Evolutionary conservation across 192 early-diverging fungal genomes (phyloP).

Genomic region (Backusella psychrophila): DNA sequence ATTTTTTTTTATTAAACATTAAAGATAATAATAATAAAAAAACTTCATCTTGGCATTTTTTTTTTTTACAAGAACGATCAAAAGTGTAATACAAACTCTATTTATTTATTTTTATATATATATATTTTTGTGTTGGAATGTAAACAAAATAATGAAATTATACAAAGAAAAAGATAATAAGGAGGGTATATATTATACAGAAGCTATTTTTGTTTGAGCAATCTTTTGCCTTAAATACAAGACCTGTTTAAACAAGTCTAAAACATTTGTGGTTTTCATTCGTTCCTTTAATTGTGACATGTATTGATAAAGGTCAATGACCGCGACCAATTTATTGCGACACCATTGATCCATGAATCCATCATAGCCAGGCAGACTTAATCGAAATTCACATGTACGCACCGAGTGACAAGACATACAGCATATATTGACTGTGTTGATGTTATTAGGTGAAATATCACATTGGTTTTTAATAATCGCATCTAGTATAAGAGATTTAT

Average conservation of each 20-base stretch:
- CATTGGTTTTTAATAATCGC: background rate
- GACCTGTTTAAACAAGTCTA: background rate
- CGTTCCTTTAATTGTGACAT: constrained; percentile 2
- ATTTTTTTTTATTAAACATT: background rate
- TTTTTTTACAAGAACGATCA: background rate
- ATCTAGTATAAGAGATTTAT: background rate
- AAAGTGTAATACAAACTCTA: background rate
- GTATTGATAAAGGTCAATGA: background rate
- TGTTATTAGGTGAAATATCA: background rate
- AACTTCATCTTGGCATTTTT: background rate
- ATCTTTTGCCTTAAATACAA: background rate
- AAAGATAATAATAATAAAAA: background rate
- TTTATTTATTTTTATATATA: background rate
- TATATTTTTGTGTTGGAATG: background rate
- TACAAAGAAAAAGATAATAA: background rate
- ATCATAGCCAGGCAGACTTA: background rate
- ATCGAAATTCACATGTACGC: constrained; percentile 1
- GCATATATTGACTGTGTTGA: background rate
- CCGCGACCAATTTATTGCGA: background rate
- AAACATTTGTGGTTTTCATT: background rate
- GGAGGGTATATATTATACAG: background rate
- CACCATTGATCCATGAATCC: background rate
- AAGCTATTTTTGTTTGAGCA: background rate
- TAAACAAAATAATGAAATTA: background rate
- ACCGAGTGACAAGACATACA: background rate